These are phyloP conservation scores for Serpula lacrymans DNA, from an alignment of 768 basidiomycete species.

Conservation along the genomic window DNA sequence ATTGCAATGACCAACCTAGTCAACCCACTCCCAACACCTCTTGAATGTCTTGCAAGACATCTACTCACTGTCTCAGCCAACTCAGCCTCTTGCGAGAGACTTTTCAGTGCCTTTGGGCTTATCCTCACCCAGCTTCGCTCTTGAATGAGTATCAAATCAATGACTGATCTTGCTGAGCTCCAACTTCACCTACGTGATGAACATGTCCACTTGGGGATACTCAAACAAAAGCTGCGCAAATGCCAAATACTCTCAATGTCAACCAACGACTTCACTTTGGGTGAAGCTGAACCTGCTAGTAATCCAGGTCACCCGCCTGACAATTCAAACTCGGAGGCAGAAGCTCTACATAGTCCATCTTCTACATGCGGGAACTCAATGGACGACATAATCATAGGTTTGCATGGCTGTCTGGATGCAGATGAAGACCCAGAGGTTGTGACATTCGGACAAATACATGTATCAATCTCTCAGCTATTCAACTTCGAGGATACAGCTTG, in stretches of 20 bases:
- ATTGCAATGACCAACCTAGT: no score
- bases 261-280: conserved; percentile 2
- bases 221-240: conserved; percentile 6
- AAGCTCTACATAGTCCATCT: background rate
- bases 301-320: conserved; percentile 1
- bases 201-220: conserved; percentile 8
- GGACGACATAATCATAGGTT: background rate
- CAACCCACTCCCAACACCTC: conserved; percentile 8
- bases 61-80: conserved; percentile 19
- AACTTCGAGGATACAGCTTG: background rate
- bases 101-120: conserved; percentile 16
- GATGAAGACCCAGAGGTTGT: background rate
- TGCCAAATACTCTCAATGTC: background rate
- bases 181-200: conserved; percentile 26
- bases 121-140: conserved; percentile 8
- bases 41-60: conserved; percentile 14
- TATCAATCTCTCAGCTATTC: background rate
- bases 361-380: no score
- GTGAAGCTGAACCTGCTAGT: no score
- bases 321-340: conserved; percentile 1
- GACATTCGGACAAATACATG: no score
- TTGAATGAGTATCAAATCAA: background rate
- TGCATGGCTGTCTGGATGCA: background rate
- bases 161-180: conserved; percentile 15
- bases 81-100: conserved; percentile 19